Base-by-base conservation (phyloP, 495 filamentous ascomycete genomes). In the Penicillium lagena region DNA sequence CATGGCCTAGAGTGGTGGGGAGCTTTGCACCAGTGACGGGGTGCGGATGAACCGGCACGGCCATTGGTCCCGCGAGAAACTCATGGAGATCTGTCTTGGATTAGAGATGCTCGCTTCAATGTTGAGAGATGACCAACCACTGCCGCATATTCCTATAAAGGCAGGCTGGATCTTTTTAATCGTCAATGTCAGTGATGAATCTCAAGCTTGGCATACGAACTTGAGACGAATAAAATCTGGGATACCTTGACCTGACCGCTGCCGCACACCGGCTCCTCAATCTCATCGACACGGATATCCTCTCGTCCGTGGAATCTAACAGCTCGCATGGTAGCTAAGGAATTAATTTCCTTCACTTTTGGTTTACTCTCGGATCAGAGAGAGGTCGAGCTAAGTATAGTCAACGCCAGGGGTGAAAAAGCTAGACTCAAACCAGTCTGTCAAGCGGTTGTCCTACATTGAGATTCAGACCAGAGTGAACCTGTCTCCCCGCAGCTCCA, bases 1-100 rank as follows among this genome's bases (percentile, higher is more conserved):
- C 81, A 50, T 85, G 81, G 13, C 82, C 82, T 28, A 83, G 64
- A 0, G 75, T 79, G 7, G 81, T 54, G 4, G 81, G 81, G 9
- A 78, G 64, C 29, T 65, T 64, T 41, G 72, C 73, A 27, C 72
- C 69, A 7, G 81, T 83, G 31, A 83, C 65, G 0, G 75, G 72
- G 56, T 85, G 81, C 1, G 78, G 79, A 17, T 10, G 56, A 62
- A 62, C 66, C 7, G 79, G 80, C n/a, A 75, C 69, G n/a, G 76
- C 56, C n/a, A 58, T 70, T 14, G 76, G 74, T 2, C 80, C 79
- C 17, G 67, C 61, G 9, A 78, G 56, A 49, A 79, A 84, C 47
- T 84, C 79, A 47, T 85, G 79, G 8, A 85, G 62, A 56, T 83
- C 78, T 76, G 43, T 3, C 13, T 35, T 35, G 10, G 0, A 10